A percentile compares a stretch with the other conserved stretches of the same genome.
Evolutionary conservation across 2,329 filamentous ascomycete species (phyloP).

Genomic region (Aureobasidium uvarum): DNA sequence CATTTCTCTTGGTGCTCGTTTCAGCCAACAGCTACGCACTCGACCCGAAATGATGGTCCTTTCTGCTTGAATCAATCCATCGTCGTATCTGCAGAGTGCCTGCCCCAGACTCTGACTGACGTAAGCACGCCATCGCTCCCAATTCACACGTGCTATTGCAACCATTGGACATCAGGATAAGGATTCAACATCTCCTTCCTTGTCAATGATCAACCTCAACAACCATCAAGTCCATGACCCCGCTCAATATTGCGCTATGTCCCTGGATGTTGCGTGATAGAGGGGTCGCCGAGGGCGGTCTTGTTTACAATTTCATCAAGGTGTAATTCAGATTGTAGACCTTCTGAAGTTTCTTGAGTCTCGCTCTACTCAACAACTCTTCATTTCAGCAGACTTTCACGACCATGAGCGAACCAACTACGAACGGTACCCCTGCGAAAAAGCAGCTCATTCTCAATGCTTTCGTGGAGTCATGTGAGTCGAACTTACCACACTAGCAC

Average conservation of each 20-base stretch:
- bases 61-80: not conserved
- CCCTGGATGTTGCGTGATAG: not conserved
- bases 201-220: not conserved
- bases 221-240: not conserved
- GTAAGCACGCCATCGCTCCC: not conserved
- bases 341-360: not conserved
- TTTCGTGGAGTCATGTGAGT: constrained; percentile 44
- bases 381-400: not conserved
- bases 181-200: not conserved
- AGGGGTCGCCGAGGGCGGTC: not conserved
- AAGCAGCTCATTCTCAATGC: constrained; percentile 45
- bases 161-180: not conserved
- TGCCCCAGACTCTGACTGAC: not conserved
- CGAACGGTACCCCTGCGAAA: constrained; percentile 31
- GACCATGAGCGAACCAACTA: not conserved
- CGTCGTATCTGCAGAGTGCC: not conserved
- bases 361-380: not conserved
- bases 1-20: not conserved
- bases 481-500: constrained; percentile 16
- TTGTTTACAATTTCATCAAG: constrained; percentile 15
- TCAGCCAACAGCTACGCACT: no score
- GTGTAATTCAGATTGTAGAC: not conserved
- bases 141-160: constrained; percentile 8
- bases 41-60: not conserved
- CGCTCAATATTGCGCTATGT: not conserved